Base-by-base conservation (phyloP, 1,139 yeast species). In the Chernovozyma sophiae-reginae region DNA sequence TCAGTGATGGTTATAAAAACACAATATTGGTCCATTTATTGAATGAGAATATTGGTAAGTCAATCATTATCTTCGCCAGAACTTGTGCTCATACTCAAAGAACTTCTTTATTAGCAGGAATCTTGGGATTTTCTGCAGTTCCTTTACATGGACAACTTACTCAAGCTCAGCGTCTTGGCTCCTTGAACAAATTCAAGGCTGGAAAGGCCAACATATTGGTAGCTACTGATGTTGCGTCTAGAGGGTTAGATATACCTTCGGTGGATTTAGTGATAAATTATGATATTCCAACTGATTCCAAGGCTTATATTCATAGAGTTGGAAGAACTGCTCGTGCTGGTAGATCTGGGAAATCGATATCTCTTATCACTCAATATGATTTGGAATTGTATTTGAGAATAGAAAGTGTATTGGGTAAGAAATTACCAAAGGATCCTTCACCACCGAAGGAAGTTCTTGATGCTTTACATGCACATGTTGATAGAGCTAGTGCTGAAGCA, bases 301-400 rank as follows among this genome's bases (percentile, higher is more conserved):
- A 94, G 55, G 95, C 97, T 1, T 92, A 94, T 52, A 90, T 94
- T 48, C 98, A 92, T 60, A 75, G 98, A 55, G 98, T 92, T 15
- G 98, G 98, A 25, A 81, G 98, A 69, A 92, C 98, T 20, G 98
- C 98, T 2, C 82, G 98, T 61, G 98, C 98, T 0, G 98, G 99
- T 7, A 75, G 95, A 47, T 79, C 95, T 0, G 99, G 99, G 36
- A 86, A 85, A 57, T 87, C 97, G 3, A 74, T 92, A 26, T 86
- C 97, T 4, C 69, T 92, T 40, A 95, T 92, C 20, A 89, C 97
- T 1, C 99, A 92, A 60, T 94, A 92, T 56, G 98, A 92, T 58
- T 71, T 92, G 45, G 97, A 89, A 60, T 66, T 89, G 53, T 86
- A 86, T 53, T 68, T 89, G 47, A 74, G 96, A 53, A 90, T 92